Evolutionary conservation across 768 basidiomycete species (phyloP).

Genomic region (Leucosporidium yakuticum): DNA sequence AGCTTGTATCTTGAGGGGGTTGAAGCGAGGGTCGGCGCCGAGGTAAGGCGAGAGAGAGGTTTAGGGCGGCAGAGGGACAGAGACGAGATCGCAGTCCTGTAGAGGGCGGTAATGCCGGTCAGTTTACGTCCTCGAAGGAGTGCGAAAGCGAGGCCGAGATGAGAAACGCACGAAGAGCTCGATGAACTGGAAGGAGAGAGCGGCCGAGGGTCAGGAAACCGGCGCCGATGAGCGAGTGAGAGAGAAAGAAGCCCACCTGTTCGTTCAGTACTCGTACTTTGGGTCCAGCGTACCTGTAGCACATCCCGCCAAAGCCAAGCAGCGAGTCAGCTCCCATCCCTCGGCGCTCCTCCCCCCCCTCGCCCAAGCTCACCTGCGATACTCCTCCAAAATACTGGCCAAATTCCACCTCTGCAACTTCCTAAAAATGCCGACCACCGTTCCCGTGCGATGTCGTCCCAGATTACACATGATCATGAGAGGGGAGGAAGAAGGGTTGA

Average conservation of each 20-base stretch:
- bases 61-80: constrained; percentile 6
- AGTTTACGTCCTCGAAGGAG: no score
- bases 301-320: no score
- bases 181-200: constrained; percentile 41
- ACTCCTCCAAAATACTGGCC: constrained; percentile 43
- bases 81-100: constrained; percentile 9
- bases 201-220: neutral
- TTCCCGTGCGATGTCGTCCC: constrained; percentile 44
- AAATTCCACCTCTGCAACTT: constrained; percentile 45
- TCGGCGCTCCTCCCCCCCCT: neutral
- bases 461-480: constrained; percentile 44
- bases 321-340: neutral
- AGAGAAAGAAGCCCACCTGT: constrained; percentile 45
- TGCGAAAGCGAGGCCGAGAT: neutral
- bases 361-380: constrained; percentile 36
- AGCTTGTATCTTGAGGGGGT: no score
- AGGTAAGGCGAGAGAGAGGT: neutral
- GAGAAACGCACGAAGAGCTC: constrained; percentile 41
- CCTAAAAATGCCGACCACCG: constrained; percentile 43
- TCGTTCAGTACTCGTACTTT: constrained; percentile 45
- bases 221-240: neutral
- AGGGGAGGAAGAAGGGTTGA: constrained; percentile 43
- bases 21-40: no score
- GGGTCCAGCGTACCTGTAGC: constrained; percentile 39
- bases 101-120: neutral